These are phyloP conservation scores for Rhynchosporium graminicola DNA, from an alignment of 2,329 filamentous ascomycete genomes.

Conservation along the genomic window DNA sequence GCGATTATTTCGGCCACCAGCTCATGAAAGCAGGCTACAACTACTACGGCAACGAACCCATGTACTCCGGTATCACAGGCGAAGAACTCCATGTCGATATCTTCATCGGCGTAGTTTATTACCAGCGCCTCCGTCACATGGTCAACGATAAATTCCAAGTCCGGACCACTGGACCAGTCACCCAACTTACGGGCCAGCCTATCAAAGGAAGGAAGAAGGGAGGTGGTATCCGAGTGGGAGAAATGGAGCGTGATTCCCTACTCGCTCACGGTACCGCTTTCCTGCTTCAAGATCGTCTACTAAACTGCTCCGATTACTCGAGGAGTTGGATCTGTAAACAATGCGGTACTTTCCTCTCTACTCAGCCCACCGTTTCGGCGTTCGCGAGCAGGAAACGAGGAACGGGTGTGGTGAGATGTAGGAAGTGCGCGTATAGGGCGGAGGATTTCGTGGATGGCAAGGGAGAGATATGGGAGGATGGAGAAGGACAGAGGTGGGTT, in stretches of 20 bases:
- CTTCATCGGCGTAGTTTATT: constrained; percentile 96
- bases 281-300: constrained; percentile 87
- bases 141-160: constrained; percentile 99
- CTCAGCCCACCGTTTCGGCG: constrained; percentile 74
- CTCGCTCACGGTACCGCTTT: constrained; percentile 95
- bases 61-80: constrained; percentile 97
- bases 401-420: constrained; percentile 72
- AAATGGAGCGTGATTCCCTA: constrained; percentile 97
- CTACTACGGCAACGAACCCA: constrained; percentile 96
- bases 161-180: constrained; percentile 90
- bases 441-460: constrained; percentile 47
- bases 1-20: constrained; percentile 94
- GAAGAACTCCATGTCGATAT: constrained; percentile 94
- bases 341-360: constrained; percentile 89
- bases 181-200: constrained; percentile 87
- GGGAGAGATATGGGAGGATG: constrained; percentile 90
- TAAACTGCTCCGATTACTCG: constrained; percentile 96
- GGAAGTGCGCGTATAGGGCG: constrained; percentile 64
- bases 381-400: constrained; percentile 66
- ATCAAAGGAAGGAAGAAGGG: constrained; percentile 96
- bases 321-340: constrained; percentile 85
- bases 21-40: constrained; percentile 95
- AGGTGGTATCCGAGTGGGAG: constrained; percentile 97
- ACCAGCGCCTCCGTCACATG: constrained; percentile 98
- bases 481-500: constrained; percentile 77